phyloP scores from a whole-genome alignment of 2,329 filamentous ascomycete genomes.

The Alternaria metachromatica region DNA sequence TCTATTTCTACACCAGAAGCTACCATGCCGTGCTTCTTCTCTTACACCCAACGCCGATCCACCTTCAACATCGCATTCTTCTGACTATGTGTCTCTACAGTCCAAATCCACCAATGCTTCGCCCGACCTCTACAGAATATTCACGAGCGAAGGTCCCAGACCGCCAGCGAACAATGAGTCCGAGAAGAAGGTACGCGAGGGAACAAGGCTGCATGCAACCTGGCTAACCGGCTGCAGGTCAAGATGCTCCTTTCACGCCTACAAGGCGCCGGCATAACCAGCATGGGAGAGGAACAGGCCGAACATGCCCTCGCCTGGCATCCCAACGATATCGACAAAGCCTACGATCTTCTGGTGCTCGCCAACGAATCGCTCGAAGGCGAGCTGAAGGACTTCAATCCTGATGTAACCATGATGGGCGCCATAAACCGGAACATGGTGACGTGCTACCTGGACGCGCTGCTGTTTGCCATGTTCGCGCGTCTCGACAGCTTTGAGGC shows the following conservation, averaged over 20 bases:
- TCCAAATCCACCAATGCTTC: slow-evolving; percentile 30
- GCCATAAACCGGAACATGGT: slow-evolving; percentile 85
- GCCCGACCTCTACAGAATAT: slow-evolving; percentile 66
- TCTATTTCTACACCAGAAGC: slow-evolving; percentile 27
- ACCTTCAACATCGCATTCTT: slow-evolving; percentile 20
- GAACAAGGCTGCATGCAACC: background rate
- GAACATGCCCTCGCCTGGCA: slow-evolving; percentile 69
- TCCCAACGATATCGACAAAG: slow-evolving; percentile 73
- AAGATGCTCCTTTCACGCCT: slow-evolving; percentile 62
- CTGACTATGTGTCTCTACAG: slow-evolving; percentile 40
- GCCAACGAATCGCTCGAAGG: slow-evolving; percentile 84
- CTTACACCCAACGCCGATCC: slow-evolving; percentile 12
- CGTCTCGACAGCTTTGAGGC: slow-evolving; percentile 89
- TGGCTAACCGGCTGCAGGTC: slow-evolving; percentile 49
- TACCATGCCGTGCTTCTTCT: slow-evolving; percentile 20
- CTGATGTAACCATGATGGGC: slow-evolving; percentile 75
- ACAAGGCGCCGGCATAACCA: slow-evolving; percentile 60
- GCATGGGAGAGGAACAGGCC: slow-evolving; percentile 67
- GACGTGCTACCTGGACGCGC: slow-evolving; percentile 92
- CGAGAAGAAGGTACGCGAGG: slow-evolving; percentile 54
- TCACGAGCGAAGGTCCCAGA: slow-evolving; percentile 63
- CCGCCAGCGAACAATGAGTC: slow-evolving; percentile 64
- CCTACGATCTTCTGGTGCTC: slow-evolving; percentile 77
- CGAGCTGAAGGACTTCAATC: slow-evolving; percentile 75
- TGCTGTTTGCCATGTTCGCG: slow-evolving; percentile 96